phyloP scores from a whole-genome alignment of 2,329 filamentous ascomycete genomes.

The Didymella keratinophila region DNA sequence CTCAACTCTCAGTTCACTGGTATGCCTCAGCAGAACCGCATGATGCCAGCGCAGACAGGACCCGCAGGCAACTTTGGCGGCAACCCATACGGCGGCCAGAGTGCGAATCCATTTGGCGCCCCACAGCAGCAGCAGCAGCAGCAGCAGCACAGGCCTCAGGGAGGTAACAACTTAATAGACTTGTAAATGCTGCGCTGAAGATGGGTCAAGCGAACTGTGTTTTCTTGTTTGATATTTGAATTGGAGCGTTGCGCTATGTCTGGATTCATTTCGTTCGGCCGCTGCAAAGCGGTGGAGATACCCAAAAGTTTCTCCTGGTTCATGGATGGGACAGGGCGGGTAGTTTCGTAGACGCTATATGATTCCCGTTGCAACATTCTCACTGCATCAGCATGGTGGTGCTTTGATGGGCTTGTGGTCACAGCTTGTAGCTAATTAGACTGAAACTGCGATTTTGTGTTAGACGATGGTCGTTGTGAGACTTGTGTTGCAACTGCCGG shows the following conservation, averaged over 20 bases:
- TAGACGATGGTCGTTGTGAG: neutral
- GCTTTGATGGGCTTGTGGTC: slow-evolving; percentile 11
- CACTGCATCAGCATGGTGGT: slow-evolving; percentile 21
- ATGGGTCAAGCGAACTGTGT: neutral
- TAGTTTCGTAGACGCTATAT: slow-evolving; percentile 26
- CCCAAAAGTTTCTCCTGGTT: slow-evolving; percentile 26
- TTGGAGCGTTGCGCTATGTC: slow-evolving; percentile 26
- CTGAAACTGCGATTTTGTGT: neutral
- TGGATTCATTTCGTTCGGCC: slow-evolving; percentile 24
- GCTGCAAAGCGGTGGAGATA: slow-evolving; percentile 19
- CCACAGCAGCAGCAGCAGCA: slow-evolving; percentile 51
- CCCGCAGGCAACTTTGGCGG: slow-evolving; percentile 57
- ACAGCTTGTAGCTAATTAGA: slow-evolving; percentile 5
- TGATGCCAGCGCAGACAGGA: slow-evolving; percentile 61
- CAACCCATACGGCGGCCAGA: slow-evolving; percentile 54
- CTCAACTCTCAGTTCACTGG: slow-evolving; percentile 84
- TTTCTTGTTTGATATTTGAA: slow-evolving; percentile 35
- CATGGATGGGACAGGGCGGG: slow-evolving; percentile 10
- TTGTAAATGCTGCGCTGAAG: slow-evolving; percentile 49
- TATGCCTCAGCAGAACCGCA: slow-evolving; percentile 57
- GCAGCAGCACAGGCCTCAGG: slow-evolving; percentile 52
- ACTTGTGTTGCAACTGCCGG: neutral
- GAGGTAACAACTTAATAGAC: slow-evolving; percentile 68
- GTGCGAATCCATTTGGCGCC: slow-evolving; percentile 64
- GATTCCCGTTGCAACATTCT: slow-evolving; percentile 27